Base-by-base conservation (phyloP, 139 green algal species). In the Pedinophyceae sp. region DNA sequence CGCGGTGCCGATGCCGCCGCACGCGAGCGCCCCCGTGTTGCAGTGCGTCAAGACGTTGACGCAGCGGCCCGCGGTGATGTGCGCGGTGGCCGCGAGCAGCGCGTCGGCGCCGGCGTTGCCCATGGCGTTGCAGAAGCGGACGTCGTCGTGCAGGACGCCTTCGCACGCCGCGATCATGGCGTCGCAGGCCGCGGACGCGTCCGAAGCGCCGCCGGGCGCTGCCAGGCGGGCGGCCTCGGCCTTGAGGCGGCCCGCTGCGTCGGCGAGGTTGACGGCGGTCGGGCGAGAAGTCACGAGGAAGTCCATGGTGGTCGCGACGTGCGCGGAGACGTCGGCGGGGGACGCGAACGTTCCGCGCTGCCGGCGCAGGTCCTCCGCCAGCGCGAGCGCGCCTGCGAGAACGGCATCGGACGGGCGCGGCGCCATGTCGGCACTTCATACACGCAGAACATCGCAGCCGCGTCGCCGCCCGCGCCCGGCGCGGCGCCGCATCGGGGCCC, bases 1-100 rank as follows among this genome's bases (percentile, higher is more conserved):
- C 7, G 89, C 89, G 0, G 89, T 97, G 43, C 89, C 89, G 48
- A 82, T 95, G 0, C 67, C 79, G 0, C 82, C 84, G 0, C 85
- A 95, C 5, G 89, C 89, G 45, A 97, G 76, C 62, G 74, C 87
- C 54, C 89, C 89, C 0, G 89, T 96, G 77, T 97, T 97, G 77
- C 89, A 97, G 76, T 93, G 81, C 2, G 89, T 97, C 48, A 97
- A 70, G 29, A 97, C 79, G 3, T 70, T 61, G 30, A 97, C 22
- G 43, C 57, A 60, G 57, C 52, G 38, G 18, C 57, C 52, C 19
- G 24, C 40, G 10, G 34, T 43, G 49, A n/a, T 55, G n/a, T 19
- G 20, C 29, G n/a, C 49, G n/a, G 20, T 43, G 34, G 76, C 70
- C 7, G 59, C 58, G 27, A 85, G 54, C 52, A 97, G 59, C 4